phyloP scores from a whole-genome alignment of 2,329 filamentous ascomycete genomes.

The Graphilbum fragrans region DNA sequence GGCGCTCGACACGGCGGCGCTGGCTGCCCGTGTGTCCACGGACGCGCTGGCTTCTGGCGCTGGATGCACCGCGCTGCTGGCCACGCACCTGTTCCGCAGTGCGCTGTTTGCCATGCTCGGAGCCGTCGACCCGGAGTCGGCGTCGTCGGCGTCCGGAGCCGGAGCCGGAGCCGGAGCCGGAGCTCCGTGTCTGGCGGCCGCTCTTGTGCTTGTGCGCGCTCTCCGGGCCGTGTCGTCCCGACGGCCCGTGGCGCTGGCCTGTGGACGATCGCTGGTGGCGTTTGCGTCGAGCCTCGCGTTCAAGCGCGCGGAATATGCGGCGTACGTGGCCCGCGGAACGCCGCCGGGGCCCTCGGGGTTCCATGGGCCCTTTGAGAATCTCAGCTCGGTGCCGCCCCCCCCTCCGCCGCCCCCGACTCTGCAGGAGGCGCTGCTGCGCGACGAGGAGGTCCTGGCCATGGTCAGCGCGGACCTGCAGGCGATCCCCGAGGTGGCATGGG shows the following conservation, averaged over 20 bases:
- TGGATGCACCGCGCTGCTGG: conserved; percentile 64
- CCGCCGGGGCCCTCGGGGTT: conserved; percentile 12
- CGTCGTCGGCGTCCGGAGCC: conserved; percentile 23
- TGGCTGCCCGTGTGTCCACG: conserved; percentile 56
- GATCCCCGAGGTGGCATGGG: conserved; percentile 65
- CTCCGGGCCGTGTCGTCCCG: conserved; percentile 24
- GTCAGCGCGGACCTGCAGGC: conserved; percentile 79
- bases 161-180: conserved; percentile 44
- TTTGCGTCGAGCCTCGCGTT: conserved; percentile 58
- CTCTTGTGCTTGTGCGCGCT: conserved; percentile 35
- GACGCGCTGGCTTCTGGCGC: conserved; percentile 25
- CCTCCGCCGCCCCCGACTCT: conserved; percentile 10
- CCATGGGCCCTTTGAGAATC: too few relatives aligned
- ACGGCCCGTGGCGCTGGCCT: conserved; percentile 51
- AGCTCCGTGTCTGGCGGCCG: conserved; percentile 57
- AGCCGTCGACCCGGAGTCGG: conserved; percentile 59
- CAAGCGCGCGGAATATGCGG: conserved; percentile 28
- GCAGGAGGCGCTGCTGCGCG: conserved; percentile 34
- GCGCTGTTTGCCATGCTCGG: conserved; percentile 67
- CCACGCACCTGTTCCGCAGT: conserved; percentile 79
- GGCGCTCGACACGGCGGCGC: conserved; percentile 65
- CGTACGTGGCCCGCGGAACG: conserved; percentile 21
- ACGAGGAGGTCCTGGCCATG: conserved; percentile 84
- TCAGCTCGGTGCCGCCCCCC: background rate
- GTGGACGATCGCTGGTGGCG: conserved; percentile 71